Conservation (phyloP, 116 monocot genomes). For the Iris pallida region DNA sequence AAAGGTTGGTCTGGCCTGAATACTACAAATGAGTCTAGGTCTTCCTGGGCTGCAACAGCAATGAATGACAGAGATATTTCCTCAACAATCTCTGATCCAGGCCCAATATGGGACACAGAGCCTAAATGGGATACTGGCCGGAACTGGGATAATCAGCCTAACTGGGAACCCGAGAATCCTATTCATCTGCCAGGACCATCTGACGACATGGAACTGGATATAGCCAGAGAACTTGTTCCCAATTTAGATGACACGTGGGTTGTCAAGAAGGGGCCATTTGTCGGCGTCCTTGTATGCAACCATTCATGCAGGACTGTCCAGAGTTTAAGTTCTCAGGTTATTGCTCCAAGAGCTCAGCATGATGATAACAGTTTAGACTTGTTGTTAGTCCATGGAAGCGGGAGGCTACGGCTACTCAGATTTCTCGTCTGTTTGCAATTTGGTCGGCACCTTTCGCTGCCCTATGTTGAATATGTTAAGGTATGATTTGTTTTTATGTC, state of each 20-base stretch:
- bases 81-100: constrained; percentile 91
- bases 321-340: constrained; percentile 83
- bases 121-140: constrained; percentile 79
- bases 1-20: constrained; percentile 55
- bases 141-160: constrained; percentile 42
- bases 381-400: constrained; percentile 77
- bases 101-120: constrained; percentile 77
- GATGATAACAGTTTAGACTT: constrained; percentile 78
- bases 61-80: constrained; percentile 79
- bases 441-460: constrained; percentile 75
- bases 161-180: constrained; percentile 47
- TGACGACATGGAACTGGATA: constrained; percentile 26
- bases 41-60: constrained; percentile 52
- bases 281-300: constrained; percentile 78
- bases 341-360: constrained; percentile 78
- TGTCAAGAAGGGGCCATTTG: constrained; percentile 62
- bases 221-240: constrained; percentile 40
- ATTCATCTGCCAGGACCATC: constrained; percentile 51
- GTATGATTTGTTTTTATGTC: constrained; percentile 24
- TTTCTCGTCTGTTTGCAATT: constrained; percentile 68
- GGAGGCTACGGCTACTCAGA: constrained; percentile 54
- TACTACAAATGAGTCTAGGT: constrained; percentile 47
- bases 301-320: constrained; percentile 91
- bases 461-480: constrained; percentile 91
- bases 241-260: constrained; percentile 68